Evolutionary conservation across 768 basidiomycete species (phyloP), one percentile per base, ranked within the genome.

Genomic region (Nidularia pulvinata): DNA sequence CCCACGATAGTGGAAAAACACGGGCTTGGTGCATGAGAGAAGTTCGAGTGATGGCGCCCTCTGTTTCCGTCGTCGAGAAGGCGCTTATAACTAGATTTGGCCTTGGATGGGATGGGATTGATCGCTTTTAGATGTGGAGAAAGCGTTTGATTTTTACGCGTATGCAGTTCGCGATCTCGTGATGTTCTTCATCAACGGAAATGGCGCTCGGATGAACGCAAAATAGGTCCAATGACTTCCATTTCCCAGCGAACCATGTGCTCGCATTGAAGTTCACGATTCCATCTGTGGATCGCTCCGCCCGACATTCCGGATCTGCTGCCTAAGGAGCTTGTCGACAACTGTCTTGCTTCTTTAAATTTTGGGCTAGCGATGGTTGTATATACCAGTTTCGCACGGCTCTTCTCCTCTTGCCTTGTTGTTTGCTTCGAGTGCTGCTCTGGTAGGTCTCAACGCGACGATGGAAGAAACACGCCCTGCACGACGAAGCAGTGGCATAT

Each of bases 401-500:
- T 47, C 44, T 53, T 59, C 49, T 55, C 54, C 47, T 47, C 51
- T 36, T 53, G 48, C 46, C 42, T 52, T 44, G 42, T 53, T 46
- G 50, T 36, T 49, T 52, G 51, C 53, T 35, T 46, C 39, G 37
- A 51, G 56, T 43, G 55, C 16, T 37, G 46, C 52, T 54, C n/a
- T n/a, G n/a, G n/a, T n/a, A n/a, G n/a, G n/a, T n/a, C n/a, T n/a
- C n/a, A n/a, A n/a, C 61, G 60, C 58, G 59, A 62, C 55, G 42
- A 77, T 75, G 74, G 72, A 74, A 54, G 61, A 72, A 55, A 54
- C 57, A 50, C 60, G 52, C 46, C 64, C 67, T 51, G 69, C 69
- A 43, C 64, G 74, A 49, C 70, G 62, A 46, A 73, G 67, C 52
- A 76, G 73, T 55, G 70, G 69, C 36, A 57, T 74, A 34, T 71